Evolutionary conservation across 306 rosid species (phyloP), one percentile per base, ranked within the genome.

Genomic region (Cicer judaicum): DNA sequence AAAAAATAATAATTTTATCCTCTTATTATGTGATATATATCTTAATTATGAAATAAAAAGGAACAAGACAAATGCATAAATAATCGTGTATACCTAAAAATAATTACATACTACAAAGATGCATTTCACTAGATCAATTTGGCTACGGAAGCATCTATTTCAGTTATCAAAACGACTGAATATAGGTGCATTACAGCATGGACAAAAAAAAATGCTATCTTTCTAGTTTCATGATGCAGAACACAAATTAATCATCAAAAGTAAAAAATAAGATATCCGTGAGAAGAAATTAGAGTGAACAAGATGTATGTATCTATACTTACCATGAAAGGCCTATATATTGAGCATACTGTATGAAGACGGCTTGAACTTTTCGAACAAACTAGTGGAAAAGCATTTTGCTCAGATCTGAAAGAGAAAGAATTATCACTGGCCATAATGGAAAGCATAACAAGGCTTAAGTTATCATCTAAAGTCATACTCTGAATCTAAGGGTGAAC

Each of bases 241-340:
- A 67, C 16, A 63, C 3, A n/a, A 40, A 21, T 53, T 56, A 75
- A 57, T 42, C 47, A 16, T 8, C 43, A 49, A 44, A 70, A 71
- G 10, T 62, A 67, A 66, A 67, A 49, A 64, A 75, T 8, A 43
- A 21, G 66, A 47, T 41, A 0, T 41, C 29, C 53, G 16, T 50
- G 46, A 81, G 62, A 42, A 62, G 66, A 82, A 67, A 43, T 54
- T 65, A 66, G 7, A 6, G 66, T 21, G 42, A 75, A 74, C 19
- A 80, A 42, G 70, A 56, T 16, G 15, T 52, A 36, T 67, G 64
- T 54, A 56, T 12, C 70, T 8, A 50, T 73, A 49, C 53, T 47
- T 86, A 93, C 97, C 98, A 91, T 81, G 78, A 93, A 88, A 73
- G 97, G 97, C 79, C 89, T 89, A 78, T 93, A 93, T 68, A 93